A percentile compares a stretch with the other conserved stretches of the same genome.
These are phyloP conservation scores for Tuber borchii DNA, from an alignment of 495 filamentous ascomycete species.

Conservation along the genomic window DNA sequence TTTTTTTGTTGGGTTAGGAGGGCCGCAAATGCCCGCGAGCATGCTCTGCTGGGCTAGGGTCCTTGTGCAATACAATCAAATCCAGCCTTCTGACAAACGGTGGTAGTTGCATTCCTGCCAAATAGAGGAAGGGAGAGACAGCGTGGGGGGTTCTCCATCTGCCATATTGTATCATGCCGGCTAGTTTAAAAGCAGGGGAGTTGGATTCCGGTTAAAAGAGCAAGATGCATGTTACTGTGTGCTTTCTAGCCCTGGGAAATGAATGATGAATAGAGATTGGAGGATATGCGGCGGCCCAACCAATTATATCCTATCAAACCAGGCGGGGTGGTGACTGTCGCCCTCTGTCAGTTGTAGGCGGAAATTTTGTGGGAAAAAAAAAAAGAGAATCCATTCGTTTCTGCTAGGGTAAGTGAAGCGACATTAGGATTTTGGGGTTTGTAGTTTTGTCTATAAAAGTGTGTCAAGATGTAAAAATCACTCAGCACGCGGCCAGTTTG, in stretches of 20 bases:
- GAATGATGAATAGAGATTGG: not conserved
- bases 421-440: not conserved
- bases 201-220: not conserved
- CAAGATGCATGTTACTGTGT: not conserved
- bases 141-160: not conserved
- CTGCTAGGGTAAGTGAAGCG: not conserved
- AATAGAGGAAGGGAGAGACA: not conserved
- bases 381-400: not conserved
- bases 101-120: not conserved
- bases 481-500: not conserved
- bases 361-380: not conserved
- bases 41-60: not conserved
- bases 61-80: not conserved
- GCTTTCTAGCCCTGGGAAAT: not conserved
- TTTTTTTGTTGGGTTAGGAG: too few species aligned
- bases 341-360: not conserved
- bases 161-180: not conserved
- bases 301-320: not conserved
- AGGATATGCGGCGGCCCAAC: not conserved
- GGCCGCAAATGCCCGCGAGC: not conserved
- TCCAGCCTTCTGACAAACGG: not conserved
- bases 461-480: not conserved
- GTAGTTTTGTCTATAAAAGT: not conserved
- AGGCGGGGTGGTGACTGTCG: not conserved
- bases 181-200: conserved; percentile 5